phyloP scores from a whole-genome alignment of 306 rosid species.

The Trichosanthes cucumerina region DNA sequence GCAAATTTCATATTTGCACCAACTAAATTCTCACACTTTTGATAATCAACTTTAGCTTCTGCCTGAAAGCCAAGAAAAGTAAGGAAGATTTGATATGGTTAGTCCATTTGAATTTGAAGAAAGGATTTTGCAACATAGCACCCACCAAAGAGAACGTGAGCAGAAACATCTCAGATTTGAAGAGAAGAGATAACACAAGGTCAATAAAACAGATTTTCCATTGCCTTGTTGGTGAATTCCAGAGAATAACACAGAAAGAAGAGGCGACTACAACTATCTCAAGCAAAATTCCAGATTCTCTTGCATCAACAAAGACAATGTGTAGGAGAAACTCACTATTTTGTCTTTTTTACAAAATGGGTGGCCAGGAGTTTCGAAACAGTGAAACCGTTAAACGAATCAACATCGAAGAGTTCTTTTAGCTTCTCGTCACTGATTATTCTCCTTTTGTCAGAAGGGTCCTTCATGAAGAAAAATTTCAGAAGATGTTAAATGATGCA shows the following conservation, averaged over 20 bases:
- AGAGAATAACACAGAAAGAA: neutral
- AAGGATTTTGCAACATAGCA: neutral
- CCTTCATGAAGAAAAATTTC: conserved; percentile 28
- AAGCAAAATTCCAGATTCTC: conserved; percentile 9
- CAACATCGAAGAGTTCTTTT: conserved; percentile 58
- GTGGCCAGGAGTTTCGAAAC: conserved; percentile 55
- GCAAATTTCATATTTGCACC: neutral
- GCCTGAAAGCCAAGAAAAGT: neutral
- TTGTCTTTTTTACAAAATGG: conserved; percentile 53
- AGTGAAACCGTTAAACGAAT: conserved; percentile 55
- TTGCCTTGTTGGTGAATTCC: conserved; percentile 12
- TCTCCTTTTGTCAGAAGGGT: conserved; percentile 67
- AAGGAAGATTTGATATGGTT: neutral
- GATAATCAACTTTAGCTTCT: neutral
- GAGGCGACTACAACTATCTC: conserved; percentile 6
- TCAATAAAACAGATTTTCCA: neutral
- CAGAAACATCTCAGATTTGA: neutral
- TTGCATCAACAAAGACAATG: conserved; percentile 1
- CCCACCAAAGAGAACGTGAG: neutral
- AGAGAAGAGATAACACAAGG: neutral
- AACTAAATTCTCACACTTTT: neutral
- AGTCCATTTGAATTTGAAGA: neutral
- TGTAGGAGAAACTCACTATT: conserved; percentile 3
- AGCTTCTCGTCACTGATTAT: conserved; percentile 62
- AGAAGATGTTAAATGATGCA: neutral